A percentile compares a stretch with the other conserved stretches of the same genome.
Conservation (phyloP, 2,329 filamentous ascomycete species). For the Ophiocordyceps camponoti-floridani region DNA sequence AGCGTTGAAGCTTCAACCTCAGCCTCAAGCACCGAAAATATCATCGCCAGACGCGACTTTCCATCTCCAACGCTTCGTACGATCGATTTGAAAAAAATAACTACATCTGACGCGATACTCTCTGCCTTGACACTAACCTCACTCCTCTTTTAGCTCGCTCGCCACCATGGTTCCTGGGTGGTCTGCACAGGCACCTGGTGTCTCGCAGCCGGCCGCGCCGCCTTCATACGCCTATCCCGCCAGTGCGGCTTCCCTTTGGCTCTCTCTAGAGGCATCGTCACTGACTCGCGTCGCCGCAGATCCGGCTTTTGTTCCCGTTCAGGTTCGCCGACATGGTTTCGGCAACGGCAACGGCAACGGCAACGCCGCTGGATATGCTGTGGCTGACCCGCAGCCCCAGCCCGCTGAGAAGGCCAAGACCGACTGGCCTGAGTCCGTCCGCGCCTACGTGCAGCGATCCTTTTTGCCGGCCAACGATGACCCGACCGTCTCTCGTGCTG, state of each 20-base stretch:
- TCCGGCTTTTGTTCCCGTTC: slow-evolving; percentile 42
- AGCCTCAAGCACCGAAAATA: not conserved
- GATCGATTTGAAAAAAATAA: not conserved
- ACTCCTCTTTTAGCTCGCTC: not conserved
- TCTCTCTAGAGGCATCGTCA: not conserved
- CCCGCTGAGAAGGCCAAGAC: slow-evolving; percentile 37
- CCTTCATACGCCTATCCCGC: slow-evolving; percentile 19
- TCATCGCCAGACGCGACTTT: not conserved
- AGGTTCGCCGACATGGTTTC: slow-evolving; percentile 40
- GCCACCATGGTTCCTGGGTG: slow-evolving; percentile 18
- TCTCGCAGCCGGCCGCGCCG: slow-evolving; percentile 17
- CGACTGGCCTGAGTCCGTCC: slow-evolving; percentile 68
- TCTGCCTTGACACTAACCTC: slow-evolving; percentile 2
- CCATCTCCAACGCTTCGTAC: not conserved
- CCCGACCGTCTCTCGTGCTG: slow-evolving; percentile 39
- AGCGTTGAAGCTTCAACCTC: not conserved
- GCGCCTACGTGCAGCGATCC: slow-evolving; percentile 74
- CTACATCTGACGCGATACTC: not conserved
- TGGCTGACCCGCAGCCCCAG: slow-evolving; percentile 6
- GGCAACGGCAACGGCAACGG: slow-evolving; percentile 20
- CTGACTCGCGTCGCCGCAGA: slow-evolving; percentile 9
- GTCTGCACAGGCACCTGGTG: slow-evolving; percentile 21
- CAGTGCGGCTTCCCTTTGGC: slow-evolving; percentile 11
- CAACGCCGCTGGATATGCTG: slow-evolving; percentile 14
- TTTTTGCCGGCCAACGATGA: slow-evolving; percentile 61